phyloP scores from a whole-genome alignment of 2,329 filamentous ascomycete species.

The Aureobasidium sp. region DNA sequence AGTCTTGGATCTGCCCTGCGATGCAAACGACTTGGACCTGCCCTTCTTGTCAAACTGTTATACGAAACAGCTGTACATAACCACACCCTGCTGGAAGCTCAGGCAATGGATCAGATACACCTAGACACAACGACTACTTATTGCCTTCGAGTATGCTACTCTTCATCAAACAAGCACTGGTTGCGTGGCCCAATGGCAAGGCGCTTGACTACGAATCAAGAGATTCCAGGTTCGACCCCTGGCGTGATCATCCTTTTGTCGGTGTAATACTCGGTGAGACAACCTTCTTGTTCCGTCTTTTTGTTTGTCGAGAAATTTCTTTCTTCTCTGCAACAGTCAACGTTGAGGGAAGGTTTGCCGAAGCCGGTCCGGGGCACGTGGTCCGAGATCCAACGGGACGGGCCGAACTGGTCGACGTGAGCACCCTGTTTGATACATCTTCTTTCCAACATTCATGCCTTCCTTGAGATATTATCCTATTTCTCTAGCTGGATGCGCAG shows the following conservation, averaged over 20 bases:
- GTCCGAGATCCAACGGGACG: not conserved
- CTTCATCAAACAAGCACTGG: slow-evolving; percentile 11
- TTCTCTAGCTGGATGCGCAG: not conserved
- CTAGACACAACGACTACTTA: not conserved
- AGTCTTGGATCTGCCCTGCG: not conserved
- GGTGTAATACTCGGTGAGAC: not conserved
- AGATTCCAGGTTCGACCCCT: slow-evolving; percentile 18
- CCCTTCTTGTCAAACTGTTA: not conserved
- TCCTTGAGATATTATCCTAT: not conserved
- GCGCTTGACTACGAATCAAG: slow-evolving; percentile 46
- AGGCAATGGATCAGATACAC: not conserved
- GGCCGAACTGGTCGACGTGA: not conserved
- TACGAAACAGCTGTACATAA: not conserved
- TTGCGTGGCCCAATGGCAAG: slow-evolving; percentile 48
- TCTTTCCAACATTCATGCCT: not conserved
- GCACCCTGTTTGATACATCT: not conserved
- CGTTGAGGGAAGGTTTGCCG: not conserved
- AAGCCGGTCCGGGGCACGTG: not conserved
- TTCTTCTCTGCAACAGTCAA: not conserved
- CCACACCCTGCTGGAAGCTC: not conserved
- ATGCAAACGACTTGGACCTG: not conserved
- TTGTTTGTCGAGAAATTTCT: not conserved
- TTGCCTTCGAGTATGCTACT: not conserved
- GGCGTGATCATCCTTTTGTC: slow-evolving; percentile 13
- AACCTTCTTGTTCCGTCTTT: not conserved